Conservation (phyloP, 495 filamentous ascomycete species). For the Penicillium ochrochloron region DNA sequence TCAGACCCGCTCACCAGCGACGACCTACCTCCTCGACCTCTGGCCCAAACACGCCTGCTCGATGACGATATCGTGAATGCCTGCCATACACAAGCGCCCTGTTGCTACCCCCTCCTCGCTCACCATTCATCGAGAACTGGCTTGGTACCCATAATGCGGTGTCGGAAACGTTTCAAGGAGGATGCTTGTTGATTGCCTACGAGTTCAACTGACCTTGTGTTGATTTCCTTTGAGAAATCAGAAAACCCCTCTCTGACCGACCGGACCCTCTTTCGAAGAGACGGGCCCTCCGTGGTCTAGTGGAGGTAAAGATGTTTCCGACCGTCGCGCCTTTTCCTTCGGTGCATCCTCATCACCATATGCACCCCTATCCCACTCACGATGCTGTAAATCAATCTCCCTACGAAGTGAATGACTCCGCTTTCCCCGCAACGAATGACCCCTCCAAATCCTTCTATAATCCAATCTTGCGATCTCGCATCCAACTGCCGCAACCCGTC, state of each 20-base stretch:
- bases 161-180: slow-evolving; percentile 55
- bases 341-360: slow-evolving; percentile 52
- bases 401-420: slow-evolving; percentile 39
- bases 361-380: slow-evolving; percentile 39
- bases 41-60: slow-evolving; percentile 3
- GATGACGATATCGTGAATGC: slow-evolving; percentile 29
- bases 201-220: slow-evolving; percentile 32
- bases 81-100: background rate
- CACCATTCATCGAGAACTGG: slow-evolving; percentile 23
- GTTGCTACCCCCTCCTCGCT: background rate
- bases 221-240: slow-evolving; percentile 19
- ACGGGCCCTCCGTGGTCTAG: slow-evolving; percentile 26
- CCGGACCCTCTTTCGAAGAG: slow-evolving; percentile 8
- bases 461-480: slow-evolving; percentile 37
- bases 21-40: background rate
- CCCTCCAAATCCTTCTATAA: slow-evolving; percentile 33
- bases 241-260: slow-evolving; percentile 16
- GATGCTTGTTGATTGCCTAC: slow-evolving; percentile 49
- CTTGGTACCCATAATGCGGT: slow-evolving; percentile 52
- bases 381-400: slow-evolving; percentile 33
- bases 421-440: slow-evolving; percentile 36
- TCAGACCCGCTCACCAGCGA: slow-evolving; percentile 6
- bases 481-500: slow-evolving; percentile 51
- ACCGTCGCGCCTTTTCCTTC: slow-evolving; percentile 50
- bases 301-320: slow-evolving; percentile 47